These are phyloP conservation scores for Exophiala xenobiotica DNA, from an alignment of 2,329 filamentous ascomycete species.

Conservation along the genomic window DNA sequence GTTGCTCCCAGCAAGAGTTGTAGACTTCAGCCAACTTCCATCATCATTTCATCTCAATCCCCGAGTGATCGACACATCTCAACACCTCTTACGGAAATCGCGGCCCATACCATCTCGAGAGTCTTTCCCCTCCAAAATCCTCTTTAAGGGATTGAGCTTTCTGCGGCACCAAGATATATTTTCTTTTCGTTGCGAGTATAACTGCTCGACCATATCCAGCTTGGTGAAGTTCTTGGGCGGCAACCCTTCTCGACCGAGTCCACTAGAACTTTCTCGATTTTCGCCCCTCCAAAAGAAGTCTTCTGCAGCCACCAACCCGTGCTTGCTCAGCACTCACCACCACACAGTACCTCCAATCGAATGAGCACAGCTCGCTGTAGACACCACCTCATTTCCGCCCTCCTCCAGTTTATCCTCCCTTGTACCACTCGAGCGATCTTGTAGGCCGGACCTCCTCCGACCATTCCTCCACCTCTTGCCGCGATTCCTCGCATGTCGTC, in stretches of 20 bases:
- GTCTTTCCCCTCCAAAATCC: background rate
- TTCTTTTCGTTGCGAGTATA: background rate
- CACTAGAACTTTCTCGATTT: constrained; percentile 5
- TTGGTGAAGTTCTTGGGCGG: background rate
- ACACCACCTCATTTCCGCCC: background rate
- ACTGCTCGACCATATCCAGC: background rate
- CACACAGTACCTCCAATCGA: background rate
- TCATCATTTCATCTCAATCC: background rate
- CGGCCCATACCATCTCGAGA: background rate
- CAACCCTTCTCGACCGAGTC: background rate
- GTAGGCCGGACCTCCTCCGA: background rate
- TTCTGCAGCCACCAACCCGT: background rate
- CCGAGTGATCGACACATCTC: constrained; percentile 4
- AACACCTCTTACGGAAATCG: background rate
- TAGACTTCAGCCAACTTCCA: background rate
- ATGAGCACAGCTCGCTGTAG: background rate
- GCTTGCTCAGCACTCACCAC: constrained; percentile 2
- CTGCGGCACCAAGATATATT: background rate
- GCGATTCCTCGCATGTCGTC: constrained; percentile 12
- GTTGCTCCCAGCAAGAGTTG: background rate
- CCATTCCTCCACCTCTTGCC: background rate
- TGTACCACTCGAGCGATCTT: background rate
- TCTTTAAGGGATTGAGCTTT: background rate
- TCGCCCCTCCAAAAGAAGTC: constrained; percentile 3
- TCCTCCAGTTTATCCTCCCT: background rate